Evolutionary conservation across 352 stramenopile genomes (phyloP).

Genomic region (Phytophthora sp.): DNA sequence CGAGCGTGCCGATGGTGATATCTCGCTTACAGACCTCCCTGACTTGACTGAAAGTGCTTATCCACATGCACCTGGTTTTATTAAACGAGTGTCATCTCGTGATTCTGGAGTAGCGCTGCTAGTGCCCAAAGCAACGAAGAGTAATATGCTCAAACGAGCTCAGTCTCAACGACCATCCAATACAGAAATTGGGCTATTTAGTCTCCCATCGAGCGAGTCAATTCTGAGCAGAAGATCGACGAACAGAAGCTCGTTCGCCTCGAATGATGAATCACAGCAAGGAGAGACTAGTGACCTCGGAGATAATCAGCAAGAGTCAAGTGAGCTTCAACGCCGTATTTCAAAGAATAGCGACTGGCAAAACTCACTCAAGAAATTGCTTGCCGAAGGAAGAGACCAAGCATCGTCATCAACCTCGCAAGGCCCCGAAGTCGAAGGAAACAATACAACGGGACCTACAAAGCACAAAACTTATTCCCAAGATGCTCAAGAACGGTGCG

Average conservation of each 20-base stretch:
- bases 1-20: conserved; percentile 45
- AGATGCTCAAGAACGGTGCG: conserved; percentile 9
- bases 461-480: conserved; percentile 1
- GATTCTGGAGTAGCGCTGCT: conserved; percentile 21
- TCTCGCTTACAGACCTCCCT: conserved; percentile 58
- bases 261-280: conserved; percentile 5
- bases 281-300: not conserved
- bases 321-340: conserved; percentile 1
- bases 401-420: not conserved
- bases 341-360: conserved; percentile 54
- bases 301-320: conserved; percentile 26
- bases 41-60: conserved; percentile 41
- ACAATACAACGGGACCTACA: conserved; percentile 8
- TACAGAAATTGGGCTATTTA: conserved; percentile 8
- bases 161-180: conserved; percentile 42
- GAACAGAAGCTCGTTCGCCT: not conserved
- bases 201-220: conserved; percentile 1
- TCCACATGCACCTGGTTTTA: conserved; percentile 18
- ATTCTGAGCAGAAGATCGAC: conserved; percentile 4
- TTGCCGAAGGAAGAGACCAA: conserved; percentile 47
- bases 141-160: conserved; percentile 36
- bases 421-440: conserved; percentile 2
- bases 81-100: conserved; percentile 48
- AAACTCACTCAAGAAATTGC: conserved; percentile 59
- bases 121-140: conserved; percentile 16